Percentiles rank a stretch among this genome's conserved stretches.
phyloP scores from a whole-genome alignment of 805 yeast genomes.

The Debaryomyces prosopidis region DNA sequence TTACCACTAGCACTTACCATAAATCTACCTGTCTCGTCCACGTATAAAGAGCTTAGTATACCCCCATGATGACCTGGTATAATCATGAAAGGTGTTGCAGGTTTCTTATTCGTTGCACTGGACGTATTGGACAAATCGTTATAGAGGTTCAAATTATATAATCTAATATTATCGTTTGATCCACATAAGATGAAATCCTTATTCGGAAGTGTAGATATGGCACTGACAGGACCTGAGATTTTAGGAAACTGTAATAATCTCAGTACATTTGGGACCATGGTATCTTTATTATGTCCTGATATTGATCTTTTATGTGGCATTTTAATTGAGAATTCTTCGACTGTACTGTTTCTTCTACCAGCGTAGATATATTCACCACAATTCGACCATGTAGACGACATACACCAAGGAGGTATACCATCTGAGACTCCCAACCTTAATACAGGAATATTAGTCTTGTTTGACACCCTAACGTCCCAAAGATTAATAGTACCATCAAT shows the following conservation, averaged over 20 bases:
- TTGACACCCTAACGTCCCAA: slow-evolving; percentile 69
- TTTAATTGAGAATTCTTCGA: slow-evolving; percentile 71
- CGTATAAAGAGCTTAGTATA: slow-evolving; percentile 67
- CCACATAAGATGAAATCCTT: slow-evolving; percentile 81
- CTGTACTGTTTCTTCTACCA: slow-evolving; percentile 87
- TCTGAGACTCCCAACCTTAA: slow-evolving; percentile 55
- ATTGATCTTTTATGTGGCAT: slow-evolving; percentile 46
- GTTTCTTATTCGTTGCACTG: slow-evolving; percentile 29
- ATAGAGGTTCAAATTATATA: slow-evolving; percentile 68
- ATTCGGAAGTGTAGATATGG: slow-evolving; percentile 78
- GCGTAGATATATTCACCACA: slow-evolving; percentile 78
- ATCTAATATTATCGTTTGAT: slow-evolving; percentile 83
- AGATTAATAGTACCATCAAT: slow-evolving; percentile 79
- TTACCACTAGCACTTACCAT: slow-evolving; percentile 91
- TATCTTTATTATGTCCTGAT: slow-evolving; percentile 21
- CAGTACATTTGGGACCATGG: slow-evolving; percentile 46
- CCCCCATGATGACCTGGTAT: slow-evolving; percentile 98
- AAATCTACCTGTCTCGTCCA: slow-evolving; percentile 86
- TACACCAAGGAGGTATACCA: slow-evolving; percentile 91
- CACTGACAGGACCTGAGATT: slow-evolving; percentile 88
- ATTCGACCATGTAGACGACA: slow-evolving; percentile 83
- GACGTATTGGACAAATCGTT: slow-evolving; percentile 27
- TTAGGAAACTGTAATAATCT: slow-evolving; percentile 73
- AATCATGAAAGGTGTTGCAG: slow-evolving; percentile 76
- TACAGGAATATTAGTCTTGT: slow-evolving; percentile 32